Conservation (phyloP, 1,139 yeast species). For the Yamadazyma taylorii region DNA sequence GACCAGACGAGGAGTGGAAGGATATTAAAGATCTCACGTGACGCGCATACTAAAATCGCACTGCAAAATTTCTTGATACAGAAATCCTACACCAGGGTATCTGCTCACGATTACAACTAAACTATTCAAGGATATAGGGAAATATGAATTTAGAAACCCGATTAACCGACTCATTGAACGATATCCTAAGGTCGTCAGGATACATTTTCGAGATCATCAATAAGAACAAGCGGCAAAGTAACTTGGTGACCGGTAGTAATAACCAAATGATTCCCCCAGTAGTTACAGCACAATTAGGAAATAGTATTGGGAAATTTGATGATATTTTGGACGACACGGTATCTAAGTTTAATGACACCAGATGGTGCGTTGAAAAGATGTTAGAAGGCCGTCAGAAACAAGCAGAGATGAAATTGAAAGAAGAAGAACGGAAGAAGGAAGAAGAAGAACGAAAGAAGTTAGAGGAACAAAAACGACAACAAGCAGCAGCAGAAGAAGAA, state of each 20-base stretch:
- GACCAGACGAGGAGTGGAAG: no score
- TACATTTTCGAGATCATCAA: constrained; percentile 46
- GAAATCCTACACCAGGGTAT: no score
- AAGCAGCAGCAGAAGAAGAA: constrained; percentile 14
- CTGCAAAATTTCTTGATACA: neutral
- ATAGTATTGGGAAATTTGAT: constrained; percentile 40
- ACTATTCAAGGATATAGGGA: no score
- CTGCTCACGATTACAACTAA: no score
- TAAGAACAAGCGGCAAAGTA: constrained; percentile 44
- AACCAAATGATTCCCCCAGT: constrained; percentile 44
- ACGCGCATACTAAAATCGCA: constrained; percentile 1
- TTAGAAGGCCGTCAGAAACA: constrained; percentile 44
- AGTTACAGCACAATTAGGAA: constrained; percentile 40
- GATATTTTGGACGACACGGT: constrained; percentile 46
- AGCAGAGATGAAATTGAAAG: constrained; percentile 41
- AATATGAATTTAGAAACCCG: constrained; percentile 46
- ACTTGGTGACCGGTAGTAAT: constrained; percentile 44
- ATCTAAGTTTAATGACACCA: constrained; percentile 44
- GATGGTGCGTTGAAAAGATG: constrained; percentile 48
- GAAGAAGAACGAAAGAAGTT: constrained; percentile 14
- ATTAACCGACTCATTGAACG: constrained; percentile 42
- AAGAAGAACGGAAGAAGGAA: constrained; percentile 35
- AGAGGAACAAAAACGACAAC: constrained; percentile 22
- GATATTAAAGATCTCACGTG: no score
- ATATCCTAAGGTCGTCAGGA: constrained; percentile 44